Evolutionary conservation across 2,329 filamentous ascomycete genomes (phyloP).

Genomic region (Microdochium bolleyi): DNA sequence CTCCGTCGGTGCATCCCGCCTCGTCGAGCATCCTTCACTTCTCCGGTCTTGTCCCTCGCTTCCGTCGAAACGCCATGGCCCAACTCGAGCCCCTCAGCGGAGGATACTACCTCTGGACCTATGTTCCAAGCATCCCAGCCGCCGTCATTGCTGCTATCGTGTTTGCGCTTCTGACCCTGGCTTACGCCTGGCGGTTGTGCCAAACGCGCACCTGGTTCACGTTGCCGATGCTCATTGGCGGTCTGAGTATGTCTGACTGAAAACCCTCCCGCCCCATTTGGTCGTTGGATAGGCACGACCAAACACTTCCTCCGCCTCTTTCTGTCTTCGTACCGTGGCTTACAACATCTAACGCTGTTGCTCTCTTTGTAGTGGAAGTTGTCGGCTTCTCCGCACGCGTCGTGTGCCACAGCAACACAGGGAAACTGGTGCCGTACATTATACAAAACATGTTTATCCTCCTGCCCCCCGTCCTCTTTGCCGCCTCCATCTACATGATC

Average conservation of each 20-base stretch:
- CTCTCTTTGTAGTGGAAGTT: constrained; percentile 27
- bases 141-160: constrained; percentile 34
- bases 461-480: constrained; percentile 38
- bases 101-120: constrained; percentile 25
- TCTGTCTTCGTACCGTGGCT: not conserved
- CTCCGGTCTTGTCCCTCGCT: not conserved
- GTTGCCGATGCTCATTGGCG: constrained; percentile 37
- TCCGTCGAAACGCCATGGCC: constrained; percentile 13
- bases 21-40: constrained; percentile 3
- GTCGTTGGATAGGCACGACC: not conserved
- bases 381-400: constrained; percentile 30
- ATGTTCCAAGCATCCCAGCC: constrained; percentile 30
- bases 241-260: constrained; percentile 29
- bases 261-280: not conserved
- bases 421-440: constrained; percentile 26
- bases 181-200: constrained; percentile 32
- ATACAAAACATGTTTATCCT: constrained; percentile 34
- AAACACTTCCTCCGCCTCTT: not conserved
- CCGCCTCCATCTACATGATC: constrained; percentile 43
- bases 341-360: constrained; percentile 8
- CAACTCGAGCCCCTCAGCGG: constrained; percentile 19
- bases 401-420: constrained; percentile 18
- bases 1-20: constrained; percentile 4
- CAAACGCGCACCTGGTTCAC: constrained; percentile 41
- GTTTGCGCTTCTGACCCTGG: constrained; percentile 27